Conservation (phyloP, 352 stramenopile genomes). For the Pythium volutum region DNA sequence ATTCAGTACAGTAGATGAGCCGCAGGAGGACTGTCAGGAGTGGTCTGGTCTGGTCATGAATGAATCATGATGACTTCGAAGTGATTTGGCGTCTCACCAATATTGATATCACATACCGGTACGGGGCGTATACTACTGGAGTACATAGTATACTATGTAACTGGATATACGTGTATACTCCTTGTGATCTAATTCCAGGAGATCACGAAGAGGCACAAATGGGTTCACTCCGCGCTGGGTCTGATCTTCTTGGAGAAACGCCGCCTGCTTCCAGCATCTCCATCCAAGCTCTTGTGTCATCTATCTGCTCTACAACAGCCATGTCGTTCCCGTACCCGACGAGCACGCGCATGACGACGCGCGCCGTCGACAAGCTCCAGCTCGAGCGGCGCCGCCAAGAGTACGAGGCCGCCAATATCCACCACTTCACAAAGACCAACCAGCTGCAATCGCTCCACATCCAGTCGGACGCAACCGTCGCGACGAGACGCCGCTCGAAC, state of each 20-base stretch:
- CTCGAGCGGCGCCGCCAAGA: slow-evolving; percentile 57
- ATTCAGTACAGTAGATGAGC: too few species aligned
- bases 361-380: slow-evolving; percentile 63
- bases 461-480: slow-evolving; percentile 62
- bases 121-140: not conserved
- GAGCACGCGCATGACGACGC: slow-evolving; percentile 56
- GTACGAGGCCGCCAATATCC: slow-evolving; percentile 47
- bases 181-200: not conserved
- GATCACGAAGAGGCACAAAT: not conserved
- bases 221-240: not conserved
- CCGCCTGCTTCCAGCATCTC: not conserved
- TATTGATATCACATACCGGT: not conserved
- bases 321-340: slow-evolving; percentile 64
- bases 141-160: not conserved
- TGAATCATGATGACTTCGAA: too few species aligned
- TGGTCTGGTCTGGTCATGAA: too few species aligned
- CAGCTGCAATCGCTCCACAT: slow-evolving; percentile 58
- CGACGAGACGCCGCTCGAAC: slow-evolving; percentile 45
- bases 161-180: slow-evolving; percentile 1
- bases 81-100: not conserved
- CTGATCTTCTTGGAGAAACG: not conserved
- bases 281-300: not conserved
- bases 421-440: slow-evolving; percentile 52
- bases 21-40: too few species aligned
- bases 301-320: not conserved